These are phyloP conservation scores for Curvularia eragrostidis DNA, from an alignment of 2,329 filamentous ascomycete species.

Conservation along the genomic window DNA sequence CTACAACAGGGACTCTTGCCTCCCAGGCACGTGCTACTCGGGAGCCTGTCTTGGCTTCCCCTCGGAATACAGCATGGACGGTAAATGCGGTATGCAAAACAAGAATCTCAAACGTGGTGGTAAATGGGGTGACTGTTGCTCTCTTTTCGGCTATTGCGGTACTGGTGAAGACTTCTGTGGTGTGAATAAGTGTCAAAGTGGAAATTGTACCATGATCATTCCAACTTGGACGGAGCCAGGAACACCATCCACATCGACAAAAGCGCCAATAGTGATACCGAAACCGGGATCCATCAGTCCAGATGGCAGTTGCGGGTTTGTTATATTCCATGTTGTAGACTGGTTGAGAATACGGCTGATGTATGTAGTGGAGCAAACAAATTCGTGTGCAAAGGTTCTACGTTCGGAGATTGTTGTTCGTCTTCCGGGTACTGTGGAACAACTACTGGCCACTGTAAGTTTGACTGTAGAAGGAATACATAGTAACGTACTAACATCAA, in stretches of 20 bases:
- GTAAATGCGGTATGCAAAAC: background rate
- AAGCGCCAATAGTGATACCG: background rate
- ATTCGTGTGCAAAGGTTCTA: background rate
- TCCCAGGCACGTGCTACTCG: background rate
- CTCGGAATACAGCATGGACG: background rate
- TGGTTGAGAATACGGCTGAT: background rate
- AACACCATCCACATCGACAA: background rate
- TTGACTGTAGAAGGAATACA: background rate
- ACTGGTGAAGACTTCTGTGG: slow-evolving; percentile 21
- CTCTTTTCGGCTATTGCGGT: background rate
- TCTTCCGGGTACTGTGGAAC: slow-evolving; percentile 15
- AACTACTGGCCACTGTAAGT: background rate
- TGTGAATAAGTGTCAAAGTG: slow-evolving; percentile 12
- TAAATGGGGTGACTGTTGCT: background rate
- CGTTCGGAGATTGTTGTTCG: slow-evolving; percentile 10
- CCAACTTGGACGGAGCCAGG: background rate
- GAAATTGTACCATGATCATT: slow-evolving; percentile 18
- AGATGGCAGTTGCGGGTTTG: background rate
- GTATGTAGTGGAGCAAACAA: background rate
- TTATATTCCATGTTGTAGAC: background rate
- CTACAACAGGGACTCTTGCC: background rate
- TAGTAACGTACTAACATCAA: background rate
- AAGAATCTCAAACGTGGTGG: background rate
- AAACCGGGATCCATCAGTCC: background rate
- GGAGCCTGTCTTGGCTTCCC: background rate